Conservation (phyloP, 1,284 basidiomycete species). For the Bjerkandera adusta region DNA sequence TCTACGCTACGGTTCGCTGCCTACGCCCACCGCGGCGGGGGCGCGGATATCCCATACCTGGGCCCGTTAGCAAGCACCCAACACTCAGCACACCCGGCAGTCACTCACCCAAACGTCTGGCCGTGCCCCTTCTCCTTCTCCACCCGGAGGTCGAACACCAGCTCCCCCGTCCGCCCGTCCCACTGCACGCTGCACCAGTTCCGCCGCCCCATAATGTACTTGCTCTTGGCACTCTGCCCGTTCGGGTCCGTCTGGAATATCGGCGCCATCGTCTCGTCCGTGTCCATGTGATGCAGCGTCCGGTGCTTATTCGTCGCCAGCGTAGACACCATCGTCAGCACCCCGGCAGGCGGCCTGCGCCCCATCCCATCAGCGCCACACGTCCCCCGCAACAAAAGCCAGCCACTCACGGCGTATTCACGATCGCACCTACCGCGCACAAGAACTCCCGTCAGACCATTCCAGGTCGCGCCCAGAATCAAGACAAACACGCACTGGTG, state of each 20-base stretch:
- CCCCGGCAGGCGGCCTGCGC: conserved; percentile 66
- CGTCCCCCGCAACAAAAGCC: neutral
- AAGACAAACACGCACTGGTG: conserved; percentile 48
- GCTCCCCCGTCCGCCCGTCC: conserved; percentile 56
- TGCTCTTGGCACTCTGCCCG: conserved; percentile 65
- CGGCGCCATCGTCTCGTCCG: conserved; percentile 89
- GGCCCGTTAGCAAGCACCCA: neutral
- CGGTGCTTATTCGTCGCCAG: conserved; percentile 84
- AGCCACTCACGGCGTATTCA: conserved; percentile 71
- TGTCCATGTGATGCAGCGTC: conserved; percentile 70
- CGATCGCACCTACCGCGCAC: conserved; percentile 62
- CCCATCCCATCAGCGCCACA: conserved; percentile 12
- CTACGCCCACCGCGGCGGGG: conserved; percentile 12
- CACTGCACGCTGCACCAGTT: conserved; percentile 88
- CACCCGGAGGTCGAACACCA: conserved; percentile 87
- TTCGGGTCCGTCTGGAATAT: conserved; percentile 80
- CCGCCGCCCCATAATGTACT: conserved; percentile 81
- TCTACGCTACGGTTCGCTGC: no score
- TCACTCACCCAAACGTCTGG: no score
- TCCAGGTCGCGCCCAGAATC: neutral
- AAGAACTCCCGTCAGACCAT: conserved; percentile 12
- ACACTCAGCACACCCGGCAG: conserved; percentile 53
- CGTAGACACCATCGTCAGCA: conserved; percentile 78
- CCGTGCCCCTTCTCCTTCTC: conserved; percentile 83
- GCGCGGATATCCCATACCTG: conserved; percentile 39